Evolutionary conservation across 2,329 filamentous ascomycete species (phyloP).

Genomic region (Penicillium sp.): DNA sequence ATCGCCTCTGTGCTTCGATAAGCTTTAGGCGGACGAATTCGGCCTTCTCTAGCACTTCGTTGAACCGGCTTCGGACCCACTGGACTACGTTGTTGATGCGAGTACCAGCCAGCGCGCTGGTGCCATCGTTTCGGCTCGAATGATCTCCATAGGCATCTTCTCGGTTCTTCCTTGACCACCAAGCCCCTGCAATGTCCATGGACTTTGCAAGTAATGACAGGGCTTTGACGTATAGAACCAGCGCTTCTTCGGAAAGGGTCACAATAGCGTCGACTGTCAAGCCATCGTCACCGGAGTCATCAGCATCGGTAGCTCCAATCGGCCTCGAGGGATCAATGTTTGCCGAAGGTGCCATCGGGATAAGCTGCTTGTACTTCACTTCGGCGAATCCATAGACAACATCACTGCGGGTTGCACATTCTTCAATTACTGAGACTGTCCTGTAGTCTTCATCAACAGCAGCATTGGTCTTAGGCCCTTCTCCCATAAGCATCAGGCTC

Average conservation of each 20-base stretch:
- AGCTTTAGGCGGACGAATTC: constrained; percentile 90
- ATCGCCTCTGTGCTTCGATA: constrained; percentile 76
- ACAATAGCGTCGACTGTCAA: constrained; percentile 85
- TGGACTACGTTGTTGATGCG: constrained; percentile 93
- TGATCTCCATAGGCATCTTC: constrained; percentile 55
- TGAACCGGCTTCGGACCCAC: constrained; percentile 92
- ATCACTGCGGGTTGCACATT: constrained; percentile 88
- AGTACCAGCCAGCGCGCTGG: constrained; percentile 56
- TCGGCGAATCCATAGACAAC: constrained; percentile 97
- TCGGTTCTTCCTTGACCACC: constrained; percentile 83
- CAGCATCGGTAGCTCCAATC: constrained; percentile 45
- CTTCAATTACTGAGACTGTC: constrained; percentile 80
- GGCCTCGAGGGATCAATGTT: constrained; percentile 35
- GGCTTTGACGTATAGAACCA: constrained; percentile 95
- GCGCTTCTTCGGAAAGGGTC: constrained; percentile 84
- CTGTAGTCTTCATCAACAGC: constrained; percentile 76
- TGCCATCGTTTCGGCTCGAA: constrained; percentile 47
- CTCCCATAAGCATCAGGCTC: constrained; percentile 63
- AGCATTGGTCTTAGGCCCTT: constrained; percentile 61
- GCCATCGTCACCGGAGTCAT: constrained; percentile 61
- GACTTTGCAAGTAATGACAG: constrained; percentile 85
- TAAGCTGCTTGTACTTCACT: constrained; percentile 97
- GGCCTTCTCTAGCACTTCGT: constrained; percentile 94
- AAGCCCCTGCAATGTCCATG: constrained; percentile 90
- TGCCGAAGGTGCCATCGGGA: constrained; percentile 76